Conservation (phyloP, 75 land plant species). For the Azolla pinnata region DNA sequence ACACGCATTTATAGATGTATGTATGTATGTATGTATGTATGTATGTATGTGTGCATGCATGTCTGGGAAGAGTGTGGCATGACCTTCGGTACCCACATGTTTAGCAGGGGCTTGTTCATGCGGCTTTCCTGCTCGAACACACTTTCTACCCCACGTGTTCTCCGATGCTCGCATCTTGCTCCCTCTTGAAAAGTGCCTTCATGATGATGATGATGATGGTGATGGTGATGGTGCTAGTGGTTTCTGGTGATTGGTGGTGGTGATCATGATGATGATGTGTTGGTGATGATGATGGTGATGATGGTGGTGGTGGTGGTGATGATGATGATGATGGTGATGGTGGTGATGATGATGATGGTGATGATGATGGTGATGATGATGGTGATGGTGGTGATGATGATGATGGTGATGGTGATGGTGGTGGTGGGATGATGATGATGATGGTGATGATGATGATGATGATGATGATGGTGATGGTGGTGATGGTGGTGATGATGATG, state of each 20-base stretch:
- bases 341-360: not conserved
- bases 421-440: not conserved
- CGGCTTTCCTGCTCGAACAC: too few species aligned
- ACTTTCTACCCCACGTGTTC: too few species aligned
- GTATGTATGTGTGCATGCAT: too few species aligned
- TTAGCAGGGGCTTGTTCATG: too few species aligned
- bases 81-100: too few species aligned
- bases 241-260: conserved; percentile 6
- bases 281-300: not conserved
- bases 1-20: too few species aligned
- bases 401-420: not conserved
- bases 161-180: too few species aligned
- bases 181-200: too few species aligned
- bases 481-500: not conserved
- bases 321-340: not conserved
- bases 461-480: not conserved
- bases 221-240: too few species aligned
- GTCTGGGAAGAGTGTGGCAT: too few species aligned
- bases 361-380: not conserved
- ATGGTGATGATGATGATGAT: not conserved
- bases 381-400: not conserved
- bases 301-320: not conserved
- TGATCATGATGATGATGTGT: not conserved
- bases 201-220: too few species aligned
- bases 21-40: too few species aligned